Base-by-base conservation (phyloP, 2,329 filamentous ascomycete species). In the Juglanconis juglandina region DNA sequence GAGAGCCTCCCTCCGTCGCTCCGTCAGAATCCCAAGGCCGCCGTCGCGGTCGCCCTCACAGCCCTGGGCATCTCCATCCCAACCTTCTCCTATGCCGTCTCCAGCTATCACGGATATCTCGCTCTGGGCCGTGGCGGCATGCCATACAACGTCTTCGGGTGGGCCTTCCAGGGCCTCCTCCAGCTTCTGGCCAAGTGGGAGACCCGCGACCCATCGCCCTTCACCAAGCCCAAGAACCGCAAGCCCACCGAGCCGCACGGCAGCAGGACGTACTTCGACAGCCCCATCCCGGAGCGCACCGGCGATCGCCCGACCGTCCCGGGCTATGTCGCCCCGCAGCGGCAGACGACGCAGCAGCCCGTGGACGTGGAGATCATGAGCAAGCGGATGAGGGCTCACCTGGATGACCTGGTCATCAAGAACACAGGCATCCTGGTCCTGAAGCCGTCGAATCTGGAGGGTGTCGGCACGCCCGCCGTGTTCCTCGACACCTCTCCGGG, bases 61-160 rank as follows among this genome's bases (percentile, higher is more conserved):
- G 63, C 59, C 4, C 35, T 63, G 41, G 42, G 47, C 39, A 17
- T 57, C 30, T 57, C 58, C 46, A 4, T 63, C 42, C 61, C 58
- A 4, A 53, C 50, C 35, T 44, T 70, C 47, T 63, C 67, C 5
- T 68, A 71, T 56, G 65, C 68, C 24, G 52, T 66, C 49, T 58
- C 64, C 42, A 71, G 69, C 66, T 81, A 81, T 68, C 68, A 64
- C 4, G 70, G 68, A 52, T 81, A 69, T 66, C 70, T 77, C 14
- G 72, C 74, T 1, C 72, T 81, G 37, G 78, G 78, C 13, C 72
- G 70, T 3, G 77, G 79, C 59, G 78, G 78, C 14, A 59, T 79
- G 0, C 77, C 78, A 0, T 70, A 77, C 65, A 77, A 79, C 58
- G 34, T 73, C 34, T 37, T 69, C 24, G 79, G 79, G 37, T 81